Conservation (phyloP, 495 filamentous ascomycete genomes). For the Xanthoparmelia taractica region DNA sequence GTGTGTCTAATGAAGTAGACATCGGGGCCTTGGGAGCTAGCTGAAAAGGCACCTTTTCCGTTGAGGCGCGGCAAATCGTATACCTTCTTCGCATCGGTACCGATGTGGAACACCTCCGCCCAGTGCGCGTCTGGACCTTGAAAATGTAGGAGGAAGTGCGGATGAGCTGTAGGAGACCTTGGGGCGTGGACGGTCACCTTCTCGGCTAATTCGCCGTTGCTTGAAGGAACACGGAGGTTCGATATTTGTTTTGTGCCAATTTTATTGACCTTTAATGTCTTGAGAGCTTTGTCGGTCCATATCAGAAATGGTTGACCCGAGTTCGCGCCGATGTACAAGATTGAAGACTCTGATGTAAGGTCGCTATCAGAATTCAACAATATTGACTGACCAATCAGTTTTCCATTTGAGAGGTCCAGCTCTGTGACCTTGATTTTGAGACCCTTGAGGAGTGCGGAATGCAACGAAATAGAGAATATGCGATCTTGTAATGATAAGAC, state of each 20-base stretch:
- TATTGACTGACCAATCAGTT: conserved; percentile 51
- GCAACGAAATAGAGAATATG: conserved; percentile 70
- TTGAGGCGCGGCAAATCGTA: conserved; percentile 64
- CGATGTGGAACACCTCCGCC: conserved; percentile 79
- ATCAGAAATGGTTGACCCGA: conserved; percentile 73
- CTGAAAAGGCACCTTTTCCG: conserved; percentile 68
- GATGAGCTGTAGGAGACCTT: conserved; percentile 55
- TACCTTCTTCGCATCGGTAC: conserved; percentile 63
- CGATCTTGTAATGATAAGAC: conserved; percentile 66
- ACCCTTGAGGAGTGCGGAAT: conserved; percentile 55
- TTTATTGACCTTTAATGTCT: conserved; percentile 68
- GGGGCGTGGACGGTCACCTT: conserved; percentile 68
- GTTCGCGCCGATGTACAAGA: conserved; percentile 76
- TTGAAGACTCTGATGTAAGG: conserved; percentile 54
- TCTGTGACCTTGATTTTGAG: conserved; percentile 66
- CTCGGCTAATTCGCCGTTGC: conserved; percentile 51
- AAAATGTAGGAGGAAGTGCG: conserved; percentile 82
- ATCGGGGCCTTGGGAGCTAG: conserved; percentile 66
- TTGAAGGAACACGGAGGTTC: conserved; percentile 43
- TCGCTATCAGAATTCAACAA: conserved; percentile 65
- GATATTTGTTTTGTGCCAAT: conserved; percentile 62
- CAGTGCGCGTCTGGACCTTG: conserved; percentile 61
- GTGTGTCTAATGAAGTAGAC: conserved; percentile 83
- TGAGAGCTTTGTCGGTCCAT: conserved; percentile 66
- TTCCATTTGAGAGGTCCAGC: conserved; percentile 63